Conservation (phyloP, 2,329 filamentous ascomycete species). For the Aphanocladium album region DNA sequence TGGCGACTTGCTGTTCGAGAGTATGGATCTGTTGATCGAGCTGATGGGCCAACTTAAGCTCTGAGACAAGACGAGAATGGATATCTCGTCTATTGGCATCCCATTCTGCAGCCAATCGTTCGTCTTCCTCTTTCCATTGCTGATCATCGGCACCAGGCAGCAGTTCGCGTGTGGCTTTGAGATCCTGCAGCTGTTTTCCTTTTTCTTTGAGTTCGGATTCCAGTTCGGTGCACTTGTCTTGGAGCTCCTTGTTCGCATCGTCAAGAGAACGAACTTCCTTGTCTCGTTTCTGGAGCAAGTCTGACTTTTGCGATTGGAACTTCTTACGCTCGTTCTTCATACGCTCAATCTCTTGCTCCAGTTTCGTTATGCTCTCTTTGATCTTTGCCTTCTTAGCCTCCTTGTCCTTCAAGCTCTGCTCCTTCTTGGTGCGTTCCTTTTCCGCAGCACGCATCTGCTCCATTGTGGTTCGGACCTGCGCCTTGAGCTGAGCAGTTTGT, state of each 20-base stretch:
- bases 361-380: conserved; percentile 63
- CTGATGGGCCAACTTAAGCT: conserved; percentile 42
- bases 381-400: conserved; percentile 63
- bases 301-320: conserved; percentile 49
- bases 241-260: conserved; percentile 53
- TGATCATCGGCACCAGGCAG: conserved; percentile 58
- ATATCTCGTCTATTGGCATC: conserved; percentile 48
- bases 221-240: conserved; percentile 58
- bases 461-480: conserved; percentile 74
- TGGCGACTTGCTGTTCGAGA: conserved; percentile 42
- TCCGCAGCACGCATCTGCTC: conserved; percentile 76
- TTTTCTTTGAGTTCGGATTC: conserved; percentile 68
- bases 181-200: conserved; percentile 63
- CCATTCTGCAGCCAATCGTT: conserved; percentile 51
- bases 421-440: conserved; percentile 72
- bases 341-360: conserved; percentile 57
- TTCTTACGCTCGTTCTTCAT: conserved; percentile 52
- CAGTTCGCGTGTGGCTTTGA: conserved; percentile 65
- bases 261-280: conserved; percentile 47
- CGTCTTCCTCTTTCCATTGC: conserved; percentile 47
- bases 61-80: conserved; percentile 43
- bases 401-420: conserved; percentile 65
- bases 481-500: conserved; percentile 76
- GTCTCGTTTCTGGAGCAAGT: conserved; percentile 47
- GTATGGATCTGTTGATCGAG: conserved; percentile 43